A percentile compares a stretch with the other conserved stretches of the same genome.
Conservation (phyloP, 2,329 filamentous ascomycete species). For the Ploettnerulaceae sp. region DNA sequence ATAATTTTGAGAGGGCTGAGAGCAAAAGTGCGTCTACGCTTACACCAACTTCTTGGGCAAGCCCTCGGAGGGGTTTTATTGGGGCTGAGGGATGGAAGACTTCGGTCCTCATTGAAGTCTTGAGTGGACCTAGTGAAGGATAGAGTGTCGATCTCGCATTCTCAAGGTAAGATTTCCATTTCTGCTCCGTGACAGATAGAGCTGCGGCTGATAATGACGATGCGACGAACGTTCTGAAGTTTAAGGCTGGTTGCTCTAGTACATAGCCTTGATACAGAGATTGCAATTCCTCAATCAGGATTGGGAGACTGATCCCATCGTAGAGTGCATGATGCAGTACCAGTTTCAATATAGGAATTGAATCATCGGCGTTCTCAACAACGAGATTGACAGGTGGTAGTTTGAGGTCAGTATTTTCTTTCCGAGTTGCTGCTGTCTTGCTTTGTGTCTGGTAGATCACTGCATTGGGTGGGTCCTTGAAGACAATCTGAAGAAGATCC, state of each 20-base stretch:
- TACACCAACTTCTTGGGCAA: constrained; percentile 50
- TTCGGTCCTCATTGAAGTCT: constrained; percentile 24
- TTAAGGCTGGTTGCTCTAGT: constrained; percentile 5
- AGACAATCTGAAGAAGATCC: constrained; percentile 61
- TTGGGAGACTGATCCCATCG: constrained; percentile 72
- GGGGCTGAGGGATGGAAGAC: constrained; percentile 48
- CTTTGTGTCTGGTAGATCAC: constrained; percentile 30
- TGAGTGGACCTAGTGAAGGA: constrained; percentile 32
- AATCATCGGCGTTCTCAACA: constrained; percentile 14
- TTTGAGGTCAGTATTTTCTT: constrained; percentile 13
- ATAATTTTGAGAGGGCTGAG: constrained; percentile 57
- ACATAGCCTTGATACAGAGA: constrained; percentile 36
- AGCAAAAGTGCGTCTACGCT: constrained; percentile 72
- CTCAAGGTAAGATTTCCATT: constrained; percentile 40
- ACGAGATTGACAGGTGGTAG: constrained; percentile 27
- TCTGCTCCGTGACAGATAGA: constrained; percentile 33
- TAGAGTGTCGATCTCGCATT: constrained; percentile 5
- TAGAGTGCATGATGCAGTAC: constrained; percentile 83
- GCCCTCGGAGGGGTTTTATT: constrained; percentile 37
- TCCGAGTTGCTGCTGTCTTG: background rate
- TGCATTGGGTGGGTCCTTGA: constrained; percentile 38
- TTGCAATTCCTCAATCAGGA: constrained; percentile 52
- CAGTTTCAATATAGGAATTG: constrained; percentile 38
- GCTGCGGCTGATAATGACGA: constrained; percentile 37
- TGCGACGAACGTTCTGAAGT: constrained; percentile 34